Percentiles rank a stretch among this genome's conserved stretches.
Conservation (phyloP, 2,329 filamentous ascomycete genomes). For the Chaetomiaceae sp. region DNA sequence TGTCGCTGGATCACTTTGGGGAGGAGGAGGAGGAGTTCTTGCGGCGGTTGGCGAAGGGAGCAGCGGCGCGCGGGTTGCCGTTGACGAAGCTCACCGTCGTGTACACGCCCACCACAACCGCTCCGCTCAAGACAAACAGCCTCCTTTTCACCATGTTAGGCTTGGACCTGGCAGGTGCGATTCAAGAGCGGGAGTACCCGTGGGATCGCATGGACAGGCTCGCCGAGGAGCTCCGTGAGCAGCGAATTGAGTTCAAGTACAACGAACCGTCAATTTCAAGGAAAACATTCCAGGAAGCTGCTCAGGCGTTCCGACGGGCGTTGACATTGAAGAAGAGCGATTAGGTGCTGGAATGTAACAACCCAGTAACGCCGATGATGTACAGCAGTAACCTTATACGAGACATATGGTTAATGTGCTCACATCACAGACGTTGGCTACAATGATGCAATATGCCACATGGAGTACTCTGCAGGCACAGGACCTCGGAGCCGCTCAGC, state of each 20-base stretch:
- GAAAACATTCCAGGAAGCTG: not conserved
- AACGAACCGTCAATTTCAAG: not conserved
- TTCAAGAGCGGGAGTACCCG: not conserved
- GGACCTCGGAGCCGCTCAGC: no score
- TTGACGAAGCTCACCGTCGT: not conserved
- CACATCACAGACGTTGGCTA: no score
- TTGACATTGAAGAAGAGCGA: no score
- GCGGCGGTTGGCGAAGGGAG: not conserved
- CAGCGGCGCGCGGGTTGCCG: not conserved
- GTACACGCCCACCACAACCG: not conserved
- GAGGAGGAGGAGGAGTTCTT: not conserved
- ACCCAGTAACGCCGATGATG: no score
- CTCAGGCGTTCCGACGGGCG: no score
- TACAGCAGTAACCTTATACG: no score
- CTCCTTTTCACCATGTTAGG: no score
- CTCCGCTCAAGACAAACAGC: not conserved
- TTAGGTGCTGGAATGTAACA: no score
- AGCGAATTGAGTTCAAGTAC: not conserved
- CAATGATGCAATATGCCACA: no score
- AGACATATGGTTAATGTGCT: no score
- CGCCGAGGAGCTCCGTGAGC: not conserved
- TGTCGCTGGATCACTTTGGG: not conserved
- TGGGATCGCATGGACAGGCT: conserved; percentile 6
- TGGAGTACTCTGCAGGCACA: no score
- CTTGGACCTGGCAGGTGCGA: not conserved